phyloP scores from a whole-genome alignment of 306 rosid genomes.

The Luffa aegyptiaca region DNA sequence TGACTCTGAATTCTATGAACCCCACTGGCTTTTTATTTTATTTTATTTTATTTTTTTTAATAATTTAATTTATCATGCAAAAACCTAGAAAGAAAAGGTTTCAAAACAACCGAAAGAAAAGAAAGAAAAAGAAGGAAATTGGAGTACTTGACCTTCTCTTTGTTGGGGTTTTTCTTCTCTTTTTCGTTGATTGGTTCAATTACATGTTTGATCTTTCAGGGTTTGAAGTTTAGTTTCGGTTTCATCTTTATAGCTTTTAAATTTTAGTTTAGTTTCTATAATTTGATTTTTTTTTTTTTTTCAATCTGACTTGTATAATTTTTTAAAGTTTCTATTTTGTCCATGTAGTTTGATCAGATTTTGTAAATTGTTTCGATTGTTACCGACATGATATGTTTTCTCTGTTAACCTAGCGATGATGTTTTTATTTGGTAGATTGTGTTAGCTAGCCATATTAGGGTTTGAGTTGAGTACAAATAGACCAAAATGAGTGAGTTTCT shows the following conservation, averaged over 20 bases:
- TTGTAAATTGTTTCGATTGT: no score
- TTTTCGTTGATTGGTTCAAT: background rate
- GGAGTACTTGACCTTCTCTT: background rate
- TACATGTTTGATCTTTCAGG: background rate
- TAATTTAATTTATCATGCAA: background rate
- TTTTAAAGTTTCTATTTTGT: no score
- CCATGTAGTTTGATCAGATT: background rate
- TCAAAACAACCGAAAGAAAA: background rate
- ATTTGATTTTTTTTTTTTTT: no score
- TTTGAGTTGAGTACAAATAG: no score
- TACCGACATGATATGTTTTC: no score
- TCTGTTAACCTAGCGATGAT: no score
- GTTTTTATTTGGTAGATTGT: background rate
- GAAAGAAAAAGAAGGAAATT: background rate
- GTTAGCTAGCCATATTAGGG: no score
- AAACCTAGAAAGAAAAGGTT: constrained; percentile 12
- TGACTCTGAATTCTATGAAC: constrained; percentile 51
- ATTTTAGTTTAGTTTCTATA: no score
- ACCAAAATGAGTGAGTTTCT: no score
- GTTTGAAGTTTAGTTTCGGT: background rate
- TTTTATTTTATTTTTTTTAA: background rate
- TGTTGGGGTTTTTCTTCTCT: background rate
- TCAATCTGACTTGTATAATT: no score
- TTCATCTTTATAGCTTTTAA: no score
- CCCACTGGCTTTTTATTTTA: background rate